Conservation (phyloP, 352 stramenopile genomes). For the Phytophthora macrochlamydospora region DNA sequence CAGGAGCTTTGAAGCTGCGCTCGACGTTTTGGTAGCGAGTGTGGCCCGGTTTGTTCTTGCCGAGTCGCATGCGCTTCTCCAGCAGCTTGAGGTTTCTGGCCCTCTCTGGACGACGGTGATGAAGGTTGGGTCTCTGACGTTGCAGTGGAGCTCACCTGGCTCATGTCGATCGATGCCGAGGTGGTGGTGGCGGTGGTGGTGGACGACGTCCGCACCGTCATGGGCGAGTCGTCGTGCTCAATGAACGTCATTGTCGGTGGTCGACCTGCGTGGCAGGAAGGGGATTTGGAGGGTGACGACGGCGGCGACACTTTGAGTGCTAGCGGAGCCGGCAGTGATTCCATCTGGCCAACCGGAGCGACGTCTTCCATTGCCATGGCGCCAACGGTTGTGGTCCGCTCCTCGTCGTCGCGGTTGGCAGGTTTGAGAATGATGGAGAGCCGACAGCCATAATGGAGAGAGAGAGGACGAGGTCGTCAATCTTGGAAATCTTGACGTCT, state of each 20-base stretch:
- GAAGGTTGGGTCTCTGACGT: constrained; percentile 32
- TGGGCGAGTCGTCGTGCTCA: constrained; percentile 27
- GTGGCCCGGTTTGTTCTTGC: constrained; percentile 53
- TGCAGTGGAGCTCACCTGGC: neutral
- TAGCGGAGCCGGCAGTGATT: constrained; percentile 11
- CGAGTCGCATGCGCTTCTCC: constrained; percentile 63
- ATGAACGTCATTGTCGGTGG: constrained; percentile 22
- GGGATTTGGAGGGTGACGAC: constrained; percentile 13
- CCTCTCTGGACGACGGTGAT: constrained; percentile 48
- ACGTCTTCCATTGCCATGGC: constrained; percentile 24
- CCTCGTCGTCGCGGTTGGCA: constrained; percentile 12
- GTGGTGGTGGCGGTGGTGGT: constrained; percentile 14
- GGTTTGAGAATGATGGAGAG: constrained; percentile 32
- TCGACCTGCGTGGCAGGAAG: constrained; percentile 25
- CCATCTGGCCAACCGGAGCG: constrained; percentile 12
- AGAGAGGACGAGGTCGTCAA: constrained; percentile 5
- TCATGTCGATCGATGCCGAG: constrained; percentile 16
- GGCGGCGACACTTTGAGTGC: constrained; percentile 12
- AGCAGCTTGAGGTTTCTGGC: constrained; percentile 49
- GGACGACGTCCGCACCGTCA: constrained; percentile 16
- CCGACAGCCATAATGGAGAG: neutral
- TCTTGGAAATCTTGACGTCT: neutral
- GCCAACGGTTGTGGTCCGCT: neutral
- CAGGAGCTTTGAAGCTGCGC: constrained; percentile 67
- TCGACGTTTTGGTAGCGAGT: constrained; percentile 58